Evolutionary conservation across 352 stramenopile genomes (phyloP), one percentile per base, ranked within the genome.

Genomic region (Blastocystis sp.): DNA sequence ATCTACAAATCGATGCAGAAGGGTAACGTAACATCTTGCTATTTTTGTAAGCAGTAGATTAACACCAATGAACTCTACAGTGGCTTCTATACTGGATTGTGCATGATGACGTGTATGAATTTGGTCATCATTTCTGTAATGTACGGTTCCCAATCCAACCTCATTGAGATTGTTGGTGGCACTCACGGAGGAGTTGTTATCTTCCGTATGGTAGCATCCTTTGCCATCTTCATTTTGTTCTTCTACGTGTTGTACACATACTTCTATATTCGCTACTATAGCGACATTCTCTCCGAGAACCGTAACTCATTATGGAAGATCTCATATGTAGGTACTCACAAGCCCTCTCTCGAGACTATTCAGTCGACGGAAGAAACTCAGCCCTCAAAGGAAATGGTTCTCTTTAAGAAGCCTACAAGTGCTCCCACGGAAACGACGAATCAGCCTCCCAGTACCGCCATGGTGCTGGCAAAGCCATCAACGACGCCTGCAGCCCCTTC

Each of bases 21-120:
- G 2, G 66, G 66, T 24, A 40, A 66, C 24, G 71, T 81, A 6
- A n/a, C 48, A 40, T 65, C 64, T 14, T 54, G n/a, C 66, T 40
- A 28, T 40, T 65, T 21, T 19, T 21, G 4, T 64, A 21, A 81
- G 14, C 6, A 11, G 28, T 81, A 81, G 71, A 28, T 81, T 11
- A 21, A 38, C 4, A 68, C 42, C 10, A 81, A 81, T 81, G 71
- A 81, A 65, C 45, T 81, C 7, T 81, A 81, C 43, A 81, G 52
- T 81, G 71, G 71, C 0, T 81, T 48, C 24, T 81, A 81, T 42
- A 81, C 66, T 66, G 71, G 71, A 38, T 81, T 81, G 24, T 81
- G 40, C 24, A 45, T 81, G 52, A 81, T 81, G 71, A 64, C 45
- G 10, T 81, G 71, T 60, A 63, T 81, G 71, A 81, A 81, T 64